Conservation (phyloP, 1,284 basidiomycete genomes). For the Trichosporon faecale region DNA sequence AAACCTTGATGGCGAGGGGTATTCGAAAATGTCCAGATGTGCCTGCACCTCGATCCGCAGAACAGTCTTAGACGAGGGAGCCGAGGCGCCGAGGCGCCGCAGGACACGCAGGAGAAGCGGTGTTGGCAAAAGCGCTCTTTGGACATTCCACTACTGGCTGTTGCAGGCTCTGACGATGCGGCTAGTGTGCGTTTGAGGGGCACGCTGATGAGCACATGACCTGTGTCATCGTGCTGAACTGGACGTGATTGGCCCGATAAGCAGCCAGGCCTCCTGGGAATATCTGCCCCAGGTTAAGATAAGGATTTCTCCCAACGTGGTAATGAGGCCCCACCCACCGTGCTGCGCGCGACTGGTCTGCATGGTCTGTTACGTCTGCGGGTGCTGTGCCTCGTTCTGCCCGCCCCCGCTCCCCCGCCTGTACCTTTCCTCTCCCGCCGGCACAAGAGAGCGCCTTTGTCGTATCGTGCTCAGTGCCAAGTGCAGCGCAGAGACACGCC, state of each 20-base stretch:
- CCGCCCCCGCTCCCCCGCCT: neutral
- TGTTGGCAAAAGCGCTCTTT: neutral
- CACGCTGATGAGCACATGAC: neutral
- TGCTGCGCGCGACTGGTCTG: neutral
- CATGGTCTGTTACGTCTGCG: neutral
- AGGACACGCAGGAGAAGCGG: too few relatives aligned
- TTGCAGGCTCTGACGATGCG: neutral
- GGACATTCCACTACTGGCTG: neutral
- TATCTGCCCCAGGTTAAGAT: neutral
- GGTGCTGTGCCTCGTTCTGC: neutral
- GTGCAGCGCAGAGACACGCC: neutral
- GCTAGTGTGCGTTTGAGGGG: neutral
- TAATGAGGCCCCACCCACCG: neutral
- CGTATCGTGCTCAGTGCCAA: too few relatives aligned
- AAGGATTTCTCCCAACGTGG: neutral
- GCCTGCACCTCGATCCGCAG: neutral
- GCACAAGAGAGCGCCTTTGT: neutral
- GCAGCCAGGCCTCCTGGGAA: neutral
- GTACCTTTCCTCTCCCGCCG: neutral
- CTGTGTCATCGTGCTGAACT: neutral
- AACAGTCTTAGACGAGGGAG: neutral
- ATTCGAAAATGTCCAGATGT: neutral
- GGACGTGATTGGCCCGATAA: neutral
- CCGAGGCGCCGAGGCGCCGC: neutral
- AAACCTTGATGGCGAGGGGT: neutral